Evolutionary conservation across 192 early-diverging fungal species (phyloP).

Genomic region (Entomortierella lignicola): DNA sequence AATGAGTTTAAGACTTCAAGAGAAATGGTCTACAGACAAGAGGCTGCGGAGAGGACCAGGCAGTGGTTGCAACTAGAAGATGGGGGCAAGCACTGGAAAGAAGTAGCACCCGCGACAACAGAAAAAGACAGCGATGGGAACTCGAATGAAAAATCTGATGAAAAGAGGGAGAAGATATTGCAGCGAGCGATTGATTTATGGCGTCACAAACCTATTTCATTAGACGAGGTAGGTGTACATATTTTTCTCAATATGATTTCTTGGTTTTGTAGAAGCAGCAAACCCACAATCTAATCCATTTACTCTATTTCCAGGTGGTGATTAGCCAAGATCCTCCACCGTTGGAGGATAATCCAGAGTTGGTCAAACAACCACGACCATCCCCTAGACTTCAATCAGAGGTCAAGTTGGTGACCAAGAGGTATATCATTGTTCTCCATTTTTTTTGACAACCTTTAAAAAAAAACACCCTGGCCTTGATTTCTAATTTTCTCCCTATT

Average conservation of each 20-base stretch:
- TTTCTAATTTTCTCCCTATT: background rate
- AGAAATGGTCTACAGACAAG: slow-evolving; percentile 42
- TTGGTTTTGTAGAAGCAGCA: too few relatives aligned
- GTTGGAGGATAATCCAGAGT: slow-evolving; percentile 27
- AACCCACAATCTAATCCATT: too few relatives aligned
- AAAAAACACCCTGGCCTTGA: too few relatives aligned
- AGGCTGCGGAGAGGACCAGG: slow-evolving; percentile 54
- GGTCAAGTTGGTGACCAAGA: slow-evolving; percentile 47
- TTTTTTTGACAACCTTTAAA: too few relatives aligned
- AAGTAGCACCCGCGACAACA: background rate
- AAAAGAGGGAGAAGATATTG: background rate
- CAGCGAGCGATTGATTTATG: slow-evolving; percentile 21
- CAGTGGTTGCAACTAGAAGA: slow-evolving; percentile 54
- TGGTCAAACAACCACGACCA: slow-evolving; percentile 31
- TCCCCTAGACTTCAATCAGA: slow-evolving; percentile 43
- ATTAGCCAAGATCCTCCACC: slow-evolving; percentile 46
- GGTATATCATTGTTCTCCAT: slow-evolving; percentile 12
- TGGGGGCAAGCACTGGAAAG: background rate
- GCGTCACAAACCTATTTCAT: slow-evolving; percentile 10
- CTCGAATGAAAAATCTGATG: background rate
- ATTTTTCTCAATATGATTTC: background rate
- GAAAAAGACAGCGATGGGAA: background rate
- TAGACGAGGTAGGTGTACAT: slow-evolving; percentile 25
- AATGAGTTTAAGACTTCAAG: slow-evolving; percentile 64
- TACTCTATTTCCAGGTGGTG: slow-evolving; percentile 20